Base-by-base conservation (phyloP, 2,329 filamentous ascomycete species). In the Aspergillus novofumigatus region DNA sequence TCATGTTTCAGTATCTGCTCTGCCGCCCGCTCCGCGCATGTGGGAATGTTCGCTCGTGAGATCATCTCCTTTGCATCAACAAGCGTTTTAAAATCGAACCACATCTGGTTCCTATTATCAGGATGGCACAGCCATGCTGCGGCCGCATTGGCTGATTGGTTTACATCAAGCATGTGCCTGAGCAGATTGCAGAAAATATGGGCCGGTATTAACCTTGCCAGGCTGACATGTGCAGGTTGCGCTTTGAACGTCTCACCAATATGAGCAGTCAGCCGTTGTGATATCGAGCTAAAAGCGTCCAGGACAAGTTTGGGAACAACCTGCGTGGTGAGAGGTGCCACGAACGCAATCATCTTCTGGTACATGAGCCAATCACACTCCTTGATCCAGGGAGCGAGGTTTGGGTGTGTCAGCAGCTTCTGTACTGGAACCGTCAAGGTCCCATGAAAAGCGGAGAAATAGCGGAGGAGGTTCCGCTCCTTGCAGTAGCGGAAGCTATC, bases 401-500 rank as follows among this genome's bases (percentile, higher is more conserved):
- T 87, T 2, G 89, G 86, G 67, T 96, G 86, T 14, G 87, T 86
- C 67, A 99, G 89, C 2, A 99, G 78, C 73, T 95, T 97, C 73
- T 97, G 92, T 3, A 97, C 93, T 5, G 94, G 94, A 74, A 97
- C 95, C 0, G 94, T 99, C 67, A 99, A 83, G 1, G 92, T 97
- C 55, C 94, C 94, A 68, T 96, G 91, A 72, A 99, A 97, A 1
- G 93, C 94, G 5, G 90, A 92, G 72, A 95, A 96, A 17, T 97
- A 84, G 63, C 95, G 91, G 72, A 96, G 96, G 72, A 99, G 96
- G 6, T 92, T 93, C 77, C 96, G 96, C 74, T 97, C 91, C 70
- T 94, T 95, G 81, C 93, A 97, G 73, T 91, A 97, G 29, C 94
- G 89, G 60, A 99, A 92, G 66, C 91, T 93, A 74, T 99, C 94